These are phyloP conservation scores for Ceratocystis diversiconidia DNA, from an alignment of 2,329 filamentous ascomycete genomes.

Conservation along the genomic window DNA sequence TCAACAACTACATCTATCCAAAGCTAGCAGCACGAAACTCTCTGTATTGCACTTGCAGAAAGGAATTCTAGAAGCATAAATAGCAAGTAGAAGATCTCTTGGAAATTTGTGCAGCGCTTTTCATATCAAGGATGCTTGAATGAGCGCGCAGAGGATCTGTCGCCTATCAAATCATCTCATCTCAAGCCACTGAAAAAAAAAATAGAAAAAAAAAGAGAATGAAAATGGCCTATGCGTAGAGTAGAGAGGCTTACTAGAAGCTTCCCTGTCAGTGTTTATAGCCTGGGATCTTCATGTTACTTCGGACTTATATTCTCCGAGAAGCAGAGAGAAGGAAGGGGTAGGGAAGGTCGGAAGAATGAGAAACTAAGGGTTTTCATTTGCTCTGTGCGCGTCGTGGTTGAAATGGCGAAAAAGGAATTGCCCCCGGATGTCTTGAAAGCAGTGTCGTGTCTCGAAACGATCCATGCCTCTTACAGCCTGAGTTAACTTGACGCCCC, in stretches of 20 bases:
- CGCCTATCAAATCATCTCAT: slow-evolving; percentile 14
- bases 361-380: neutral
- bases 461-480: neutral
- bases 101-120: neutral
- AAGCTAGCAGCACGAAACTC: neutral
- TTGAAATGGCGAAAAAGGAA: neutral
- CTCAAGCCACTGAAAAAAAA: slow-evolving; percentile 4
- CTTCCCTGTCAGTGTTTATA: slow-evolving; percentile 3
- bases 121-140: neutral
- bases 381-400: slow-evolving; percentile 1
- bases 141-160: slow-evolving; percentile 4
- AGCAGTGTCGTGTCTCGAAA: neutral
- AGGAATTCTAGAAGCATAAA: neutral
- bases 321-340: neutral
- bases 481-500: neutral
- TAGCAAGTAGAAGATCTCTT: neutral
- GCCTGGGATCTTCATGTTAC: neutral
- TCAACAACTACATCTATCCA: neutral
- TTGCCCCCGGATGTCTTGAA: neutral
- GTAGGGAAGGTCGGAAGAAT: neutral
- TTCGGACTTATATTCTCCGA: slow-evolving; percentile 7
- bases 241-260: neutral
- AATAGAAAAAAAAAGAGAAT: neutral
- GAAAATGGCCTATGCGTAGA: slow-evolving; percentile 1
- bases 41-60: neutral